Percentiles rank a stretch among this genome's conserved stretches.
These are phyloP conservation scores for Syzygium oleosum DNA, from an alignment of 345 rosid species.

Conservation along the genomic window DNA sequence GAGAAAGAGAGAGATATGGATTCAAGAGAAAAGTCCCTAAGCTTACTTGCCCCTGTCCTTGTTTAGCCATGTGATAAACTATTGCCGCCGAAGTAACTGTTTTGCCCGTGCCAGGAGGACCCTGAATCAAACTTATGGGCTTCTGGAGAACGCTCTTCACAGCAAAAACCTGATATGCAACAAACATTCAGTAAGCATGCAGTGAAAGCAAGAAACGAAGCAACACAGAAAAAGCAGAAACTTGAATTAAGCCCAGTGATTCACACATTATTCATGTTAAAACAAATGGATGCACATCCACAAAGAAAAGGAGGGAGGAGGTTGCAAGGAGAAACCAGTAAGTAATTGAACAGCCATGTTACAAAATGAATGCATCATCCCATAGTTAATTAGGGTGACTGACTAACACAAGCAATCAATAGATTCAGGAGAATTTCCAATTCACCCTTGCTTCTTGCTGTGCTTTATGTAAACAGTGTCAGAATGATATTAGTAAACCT, in stretches of 20 bases:
- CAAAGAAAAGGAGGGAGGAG: background rate
- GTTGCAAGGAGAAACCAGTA: background rate
- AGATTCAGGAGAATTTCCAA: background rate
- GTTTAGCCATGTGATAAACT: slow-evolving; percentile 99
- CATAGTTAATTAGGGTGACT: background rate
- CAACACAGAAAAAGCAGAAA: background rate
- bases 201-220: background rate
- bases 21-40: background rate
- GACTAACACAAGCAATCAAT: background rate
- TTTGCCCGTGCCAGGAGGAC: slow-evolving; percentile 99
- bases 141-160: slow-evolving; percentile 97
- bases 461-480: background rate
- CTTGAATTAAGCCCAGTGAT: background rate
- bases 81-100: slow-evolving; percentile 99
- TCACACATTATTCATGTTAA: background rate
- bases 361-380: background rate
- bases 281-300: background rate
- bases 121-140: slow-evolving; percentile 98
- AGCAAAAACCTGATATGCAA: slow-evolving; percentile 63
- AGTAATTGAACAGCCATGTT: background rate
- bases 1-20: background rate
- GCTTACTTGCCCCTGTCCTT: slow-evolving; percentile 96
- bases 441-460: background rate
- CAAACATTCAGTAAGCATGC: background rate
- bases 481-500: background rate